Base-by-base conservation (phyloP, 345 rosid species). In the Euphorbia pulcherrima region DNA sequence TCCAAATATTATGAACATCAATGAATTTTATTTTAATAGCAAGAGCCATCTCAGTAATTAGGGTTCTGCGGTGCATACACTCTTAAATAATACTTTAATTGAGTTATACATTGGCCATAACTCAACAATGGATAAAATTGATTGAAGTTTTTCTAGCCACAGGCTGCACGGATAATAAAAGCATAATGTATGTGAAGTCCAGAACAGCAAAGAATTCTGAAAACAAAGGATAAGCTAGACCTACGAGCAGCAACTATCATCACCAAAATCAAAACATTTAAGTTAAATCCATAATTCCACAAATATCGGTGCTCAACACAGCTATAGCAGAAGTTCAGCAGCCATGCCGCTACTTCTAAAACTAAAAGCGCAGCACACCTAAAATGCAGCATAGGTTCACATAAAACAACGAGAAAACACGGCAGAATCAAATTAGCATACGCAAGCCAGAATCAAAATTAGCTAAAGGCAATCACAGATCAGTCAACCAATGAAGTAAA, bases 381-480 rank as follows among this genome's bases (percentile, higher is more conserved):
- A 68, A 35, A 35, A 54, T 17, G 26, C 33, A 40, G 16, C 48
- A n/a, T 65, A 40, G 13, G 1, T 9, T 23, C 53, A 28, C 23
- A 41, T 46, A 35, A 20, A 10, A 33, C 26, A 33, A 50, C 33
- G 24, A 62, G 73, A 67, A 10, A 35, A 47, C 65, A 30, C 33
- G 71, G 17, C 44, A 66, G 47, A 29, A 30, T 20, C 4, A 62
- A 8, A 39, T 17, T 33, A 52, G 47, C 57, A 56, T 6, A 55
- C 21, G 14, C 48, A 9, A 26, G 13, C 57, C 27, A 3, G 56
- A 5, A n/a, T 47, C 17, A 53, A n/a, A n/a, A 51, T 53, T 60
- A 27, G 68, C 76, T 74, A 62, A 60, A 41, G 67, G 53, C 16
- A 40, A 70, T 68, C 67, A 56, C 79, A 71, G 82, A 85, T 81